These are phyloP conservation scores for Tetracladium marchalianum DNA, from an alignment of 495 filamentous ascomycete genomes.

Conservation along the genomic window DNA sequence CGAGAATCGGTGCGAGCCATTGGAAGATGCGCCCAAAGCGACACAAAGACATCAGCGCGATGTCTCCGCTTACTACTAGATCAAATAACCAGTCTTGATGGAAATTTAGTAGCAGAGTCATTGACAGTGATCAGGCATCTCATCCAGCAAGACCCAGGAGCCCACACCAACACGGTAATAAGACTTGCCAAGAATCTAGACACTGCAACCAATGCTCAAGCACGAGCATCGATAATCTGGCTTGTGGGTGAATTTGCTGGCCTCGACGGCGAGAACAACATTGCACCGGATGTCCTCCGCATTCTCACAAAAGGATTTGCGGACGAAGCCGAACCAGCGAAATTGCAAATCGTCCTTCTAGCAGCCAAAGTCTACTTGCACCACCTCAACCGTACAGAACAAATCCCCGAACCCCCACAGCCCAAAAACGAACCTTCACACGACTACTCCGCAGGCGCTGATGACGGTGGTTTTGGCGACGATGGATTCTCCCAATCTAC, in stretches of 20 bases:
- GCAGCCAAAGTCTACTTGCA: slow-evolving; percentile 94
- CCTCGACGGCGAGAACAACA: slow-evolving; percentile 65
- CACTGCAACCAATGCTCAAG: slow-evolving; percentile 69
- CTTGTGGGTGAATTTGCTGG: slow-evolving; percentile 91
- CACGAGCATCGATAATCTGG: slow-evolving; percentile 92
- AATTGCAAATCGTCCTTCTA: slow-evolving; percentile 82
- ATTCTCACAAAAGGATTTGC: slow-evolving; percentile 77
- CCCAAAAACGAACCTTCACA: slow-evolving; percentile 4
- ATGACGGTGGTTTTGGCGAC: slow-evolving; percentile 23
- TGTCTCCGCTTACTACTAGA: slow-evolving; percentile 74
- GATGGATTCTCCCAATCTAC: slow-evolving; percentile 14
- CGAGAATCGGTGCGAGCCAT: slow-evolving; percentile 85
- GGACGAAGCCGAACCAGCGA: slow-evolving; percentile 74
- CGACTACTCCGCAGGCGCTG: slow-evolving; percentile 10
- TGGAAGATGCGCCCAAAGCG: slow-evolving; percentile 80
- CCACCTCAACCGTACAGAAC: slow-evolving; percentile 66
- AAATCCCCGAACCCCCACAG: slow-evolving; percentile 1
- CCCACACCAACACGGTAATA: slow-evolving; percentile 70
- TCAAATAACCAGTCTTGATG: slow-evolving; percentile 76
- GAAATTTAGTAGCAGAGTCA: slow-evolving; percentile 79
- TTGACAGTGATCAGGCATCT: slow-evolving; percentile 90
- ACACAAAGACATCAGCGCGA: slow-evolving; percentile 54
- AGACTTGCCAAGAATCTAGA: slow-evolving; percentile 88
- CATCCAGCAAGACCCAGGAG: slow-evolving; percentile 78
- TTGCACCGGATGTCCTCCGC: slow-evolving; percentile 88